A percentile compares a stretch with the other conserved stretches of the same genome.
phyloP scores from a whole-genome alignment of 78 protist species.

The Anaeramoeba flamelloides region DNA sequence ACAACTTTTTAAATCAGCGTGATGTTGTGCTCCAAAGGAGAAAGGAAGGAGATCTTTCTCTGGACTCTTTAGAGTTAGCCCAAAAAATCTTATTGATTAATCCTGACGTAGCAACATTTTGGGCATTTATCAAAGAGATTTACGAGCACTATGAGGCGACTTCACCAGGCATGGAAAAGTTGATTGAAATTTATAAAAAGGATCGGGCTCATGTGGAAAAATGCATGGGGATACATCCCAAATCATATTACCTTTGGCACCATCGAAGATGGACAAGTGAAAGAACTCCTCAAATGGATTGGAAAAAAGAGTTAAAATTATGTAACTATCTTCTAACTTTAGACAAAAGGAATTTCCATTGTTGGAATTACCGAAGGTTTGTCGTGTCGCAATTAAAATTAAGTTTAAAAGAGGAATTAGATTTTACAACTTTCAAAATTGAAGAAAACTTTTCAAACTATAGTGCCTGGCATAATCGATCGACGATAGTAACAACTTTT shows the following conservation, averaged over 20 bases:
- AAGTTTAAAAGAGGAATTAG: slow-evolving; percentile 28
- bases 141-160: background rate
- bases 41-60: no score
- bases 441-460: slow-evolving; percentile 69
- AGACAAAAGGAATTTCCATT: slow-evolving; percentile 69
- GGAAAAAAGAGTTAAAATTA: slow-evolving; percentile 37
- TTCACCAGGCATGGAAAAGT: background rate
- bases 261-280: slow-evolving; percentile 34
- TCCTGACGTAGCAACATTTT: slow-evolving; percentile 63
- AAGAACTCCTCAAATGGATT: background rate
- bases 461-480: slow-evolving; percentile 82
- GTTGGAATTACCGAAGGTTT: slow-evolving; percentile 40
- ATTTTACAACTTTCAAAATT: slow-evolving; percentile 35
- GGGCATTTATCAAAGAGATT: slow-evolving; percentile 54
- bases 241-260: slow-evolving; percentile 35
- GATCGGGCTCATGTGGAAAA: slow-evolving; percentile 11
- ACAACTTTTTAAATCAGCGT: no score
- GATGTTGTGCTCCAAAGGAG: no score
- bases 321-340: slow-evolving; percentile 28
- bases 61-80: background rate
- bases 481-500: background rate
- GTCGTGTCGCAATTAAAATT: slow-evolving; percentile 63
- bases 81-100: slow-evolving; percentile 28
- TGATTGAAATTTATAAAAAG: background rate
- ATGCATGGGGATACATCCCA: slow-evolving; percentile 14